Conservation (phyloP, 2,329 filamentous ascomycete genomes). For the Zelopaecilomyces penicillatus region DNA sequence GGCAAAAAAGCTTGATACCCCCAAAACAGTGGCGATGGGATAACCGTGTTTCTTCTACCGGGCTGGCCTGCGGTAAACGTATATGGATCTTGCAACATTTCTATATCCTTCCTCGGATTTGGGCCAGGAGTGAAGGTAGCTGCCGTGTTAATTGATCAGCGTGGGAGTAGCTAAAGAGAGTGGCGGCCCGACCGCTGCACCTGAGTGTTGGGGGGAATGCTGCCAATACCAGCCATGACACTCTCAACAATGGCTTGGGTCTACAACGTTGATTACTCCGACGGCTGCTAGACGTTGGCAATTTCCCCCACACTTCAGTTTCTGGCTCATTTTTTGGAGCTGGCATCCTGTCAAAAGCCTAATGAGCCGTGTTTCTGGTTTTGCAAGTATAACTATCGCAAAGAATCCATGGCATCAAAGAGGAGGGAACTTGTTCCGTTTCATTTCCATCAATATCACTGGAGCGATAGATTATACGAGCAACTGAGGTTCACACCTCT, state of each 20-base stretch:
- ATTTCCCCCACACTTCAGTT: no score
- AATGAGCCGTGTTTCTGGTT: neutral
- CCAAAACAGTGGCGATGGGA: slow-evolving; percentile 19
- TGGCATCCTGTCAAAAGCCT: slow-evolving; percentile 1
- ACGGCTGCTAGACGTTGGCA: no score
- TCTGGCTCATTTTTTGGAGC: neutral
- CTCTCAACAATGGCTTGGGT: no score
- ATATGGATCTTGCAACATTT: slow-evolving; percentile 13
- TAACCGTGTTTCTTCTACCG: slow-evolving; percentile 12
- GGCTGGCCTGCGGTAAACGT: slow-evolving; percentile 6
- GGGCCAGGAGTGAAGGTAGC: no score
- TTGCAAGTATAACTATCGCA: neutral
- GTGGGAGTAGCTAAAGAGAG: no score
- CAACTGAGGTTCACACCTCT: slow-evolving; percentile 28
- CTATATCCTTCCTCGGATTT: no score
- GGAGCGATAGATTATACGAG: slow-evolving; percentile 29
- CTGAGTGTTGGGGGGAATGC: no score
- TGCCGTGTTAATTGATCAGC: no score
- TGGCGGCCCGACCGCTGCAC: no score
- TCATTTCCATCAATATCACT: slow-evolving; percentile 16
- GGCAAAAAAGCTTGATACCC: slow-evolving; percentile 30
- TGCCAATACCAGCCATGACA: no score
- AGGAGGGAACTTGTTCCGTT: slow-evolving; percentile 16
- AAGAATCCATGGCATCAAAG: slow-evolving; percentile 12
- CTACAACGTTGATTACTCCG: no score